Base-by-base conservation (phyloP, 1,139 yeast genomes). In the Geotrichum fermentans region DNA sequence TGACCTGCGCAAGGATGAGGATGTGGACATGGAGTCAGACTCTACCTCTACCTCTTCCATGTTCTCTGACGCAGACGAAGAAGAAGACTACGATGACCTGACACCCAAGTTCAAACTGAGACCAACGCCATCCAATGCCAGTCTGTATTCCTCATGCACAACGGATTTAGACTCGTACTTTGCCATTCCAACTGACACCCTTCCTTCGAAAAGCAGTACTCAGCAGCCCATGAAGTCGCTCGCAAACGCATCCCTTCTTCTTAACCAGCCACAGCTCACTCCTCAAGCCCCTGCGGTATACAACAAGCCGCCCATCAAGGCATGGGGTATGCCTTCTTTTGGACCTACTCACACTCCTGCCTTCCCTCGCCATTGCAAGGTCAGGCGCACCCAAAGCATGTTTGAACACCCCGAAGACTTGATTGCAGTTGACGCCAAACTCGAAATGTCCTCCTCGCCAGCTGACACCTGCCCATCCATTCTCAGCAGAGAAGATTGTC, bases 301-400 rank as follows among this genome's bases (percentile, higher is more conserved):
- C 8, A 6, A 6, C 10, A 38, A 14, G 13, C 41, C 41, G 6
- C 41, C 50, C 4, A 40, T 28, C 24, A 22, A 29, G 22, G 39
- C 44, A 10, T 49, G 43, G 49, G 49, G 38, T 4, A 32, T 45
- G 38, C 49, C 49, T 21, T 45, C 45, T 2, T 50, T 50, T 34
- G 45, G 38, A 10, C 42, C 47, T 21, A 28, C 30, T 11, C 34
- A 34, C 17, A 42, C 52, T 44, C 58, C 32, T 52, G 57, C 20
- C 34, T 47, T 47, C 26, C 51, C 49, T 7, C 54, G 51, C 42
- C 49, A 53, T 45, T 52, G 57, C 46, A 73, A 74, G 56, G 75
- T 76, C 50, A 69, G 88, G 49, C 71, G 88, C 52, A 79, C 82
- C 22, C 87, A 80, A 58, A 79, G 85, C 37, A 79, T 82, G 83